Base-by-base conservation (phyloP, 805 yeast species). In the Saturnispora besseyi region DNA sequence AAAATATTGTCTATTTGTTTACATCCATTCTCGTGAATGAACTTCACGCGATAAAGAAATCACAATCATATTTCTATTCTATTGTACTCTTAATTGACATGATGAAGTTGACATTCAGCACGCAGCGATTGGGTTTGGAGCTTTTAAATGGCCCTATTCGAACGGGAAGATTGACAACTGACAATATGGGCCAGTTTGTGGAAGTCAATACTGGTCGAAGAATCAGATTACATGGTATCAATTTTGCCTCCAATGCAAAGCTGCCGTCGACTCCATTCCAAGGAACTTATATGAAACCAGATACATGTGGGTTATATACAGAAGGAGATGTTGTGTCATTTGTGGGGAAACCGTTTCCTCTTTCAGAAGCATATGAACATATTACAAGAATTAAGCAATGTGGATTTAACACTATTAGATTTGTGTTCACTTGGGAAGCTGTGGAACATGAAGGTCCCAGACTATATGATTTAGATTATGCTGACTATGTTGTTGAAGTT, bases 361-460 rank as follows among this genome's bases (percentile, higher is more conserved):
- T 89, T 11, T 79, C 73, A 2, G 90, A 87, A 24, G 90, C 93
- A 0, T 79, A 72, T 50, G 68, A 59, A 36, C 96, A 90, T 62
- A 69, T 90, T 41, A 68, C 64, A 10, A 71, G 95, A 51, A 77
- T 90, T 61, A 86, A 83, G 61, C 71, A 80, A 6, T 77, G 90
- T 78, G 97, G 97, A 1, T 87, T 76, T 65, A 90, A 89, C 62
- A 75, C 84, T 3, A 74, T 90, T 21, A 68, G 97, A 50, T 85
- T 81, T 62, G 69, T 88, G 18, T 70, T 86, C 46, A 84, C 95
- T 0, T 90, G 97, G 97, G 97, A 90, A 63, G 91, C 96, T 0
- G 59, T 90, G 8, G 97, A 90, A 63, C 96, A 90, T 58, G 71
- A 68, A 44, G 96, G 96, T 0, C 97, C 97, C 0, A 93, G 86